These are phyloP conservation scores for Casaregolazyma suthepensis DNA, from an alignment of 1,139 yeast species.

Conservation along the genomic window DNA sequence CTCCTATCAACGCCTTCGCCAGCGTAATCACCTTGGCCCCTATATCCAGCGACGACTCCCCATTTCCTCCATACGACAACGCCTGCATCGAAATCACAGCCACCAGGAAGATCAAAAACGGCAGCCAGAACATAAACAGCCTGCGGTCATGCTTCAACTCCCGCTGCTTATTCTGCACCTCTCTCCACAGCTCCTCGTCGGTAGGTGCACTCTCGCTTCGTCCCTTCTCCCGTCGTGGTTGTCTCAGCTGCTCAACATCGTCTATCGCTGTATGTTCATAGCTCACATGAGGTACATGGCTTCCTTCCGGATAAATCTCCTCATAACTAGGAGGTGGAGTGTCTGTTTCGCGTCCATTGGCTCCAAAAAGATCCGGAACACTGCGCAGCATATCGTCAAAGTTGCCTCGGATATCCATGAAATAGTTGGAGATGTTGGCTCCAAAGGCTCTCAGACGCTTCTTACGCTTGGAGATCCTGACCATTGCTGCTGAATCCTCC, in stretches of 20 bases:
- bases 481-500: neutral
- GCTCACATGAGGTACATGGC: constrained; percentile 34
- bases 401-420: constrained; percentile 8
- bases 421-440: constrained; percentile 1
- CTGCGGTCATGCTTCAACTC: constrained; percentile 74
- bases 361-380: constrained; percentile 6
- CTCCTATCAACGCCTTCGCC: constrained; percentile 5
- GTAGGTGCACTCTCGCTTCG: neutral
- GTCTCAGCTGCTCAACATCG: constrained; percentile 9
- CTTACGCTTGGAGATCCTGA: neutral
- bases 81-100: constrained; percentile 24
- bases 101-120: constrained; percentile 27
- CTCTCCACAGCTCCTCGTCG: constrained; percentile 25
- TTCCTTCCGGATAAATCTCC: constrained; percentile 69
- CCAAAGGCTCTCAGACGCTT: constrained; percentile 1
- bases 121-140: constrained; percentile 70
- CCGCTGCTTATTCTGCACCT: constrained; percentile 35
- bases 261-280: constrained; percentile 28
- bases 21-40: neutral
- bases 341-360: constrained; percentile 12
- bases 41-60: constrained; percentile 6
- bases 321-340: constrained; percentile 59
- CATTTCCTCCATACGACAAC: constrained; percentile 13
- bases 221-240: constrained; percentile 8
- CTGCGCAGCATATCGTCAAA: constrained; percentile 7